A percentile compares a stretch with the other conserved stretches of the same genome.
phyloP scores from a whole-genome alignment of 2,329 filamentous ascomycete genomes.

The Botrytis elliptica region DNA sequence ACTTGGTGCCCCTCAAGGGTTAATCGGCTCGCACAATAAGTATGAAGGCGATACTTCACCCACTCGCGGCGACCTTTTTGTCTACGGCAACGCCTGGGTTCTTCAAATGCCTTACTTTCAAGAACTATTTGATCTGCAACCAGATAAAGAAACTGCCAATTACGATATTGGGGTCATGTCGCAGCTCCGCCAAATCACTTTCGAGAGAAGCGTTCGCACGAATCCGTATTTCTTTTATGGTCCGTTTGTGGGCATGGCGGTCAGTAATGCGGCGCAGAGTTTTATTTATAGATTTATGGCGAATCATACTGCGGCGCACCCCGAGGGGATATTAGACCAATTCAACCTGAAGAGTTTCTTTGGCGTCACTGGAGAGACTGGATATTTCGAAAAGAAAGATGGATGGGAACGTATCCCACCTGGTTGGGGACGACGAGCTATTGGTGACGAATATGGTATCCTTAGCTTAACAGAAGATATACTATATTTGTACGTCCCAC shows the following conservation, averaged over 20 bases:
- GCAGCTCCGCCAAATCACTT: conserved; percentile 46
- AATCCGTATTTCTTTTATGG: conserved; percentile 55
- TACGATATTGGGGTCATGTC: conserved; percentile 45
- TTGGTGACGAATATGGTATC: conserved; percentile 45
- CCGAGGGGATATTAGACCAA: conserved; percentile 40
- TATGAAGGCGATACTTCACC: conserved; percentile 53
- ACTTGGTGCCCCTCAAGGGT: conserved; percentile 44
- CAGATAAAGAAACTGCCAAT: conserved; percentile 39
- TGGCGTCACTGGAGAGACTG: conserved; percentile 21
- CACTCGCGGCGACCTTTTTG: conserved; percentile 50
- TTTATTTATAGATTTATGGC: conserved; percentile 13
- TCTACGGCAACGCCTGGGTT: not conserved
- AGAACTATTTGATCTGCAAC: conserved; percentile 45
- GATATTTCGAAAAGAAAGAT: not conserved
- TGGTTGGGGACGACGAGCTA: conserved; percentile 34
- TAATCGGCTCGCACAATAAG: conserved; percentile 51
- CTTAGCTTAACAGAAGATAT: conserved; percentile 41
- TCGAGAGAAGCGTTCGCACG: conserved; percentile 28
- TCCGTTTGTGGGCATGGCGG: conserved; percentile 7
- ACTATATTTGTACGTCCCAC: conserved; percentile 40
- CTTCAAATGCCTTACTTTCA: conserved; percentile 44
- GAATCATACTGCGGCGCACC: conserved; percentile 8
- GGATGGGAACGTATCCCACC: conserved; percentile 31
- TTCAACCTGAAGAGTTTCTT: conserved; percentile 32
- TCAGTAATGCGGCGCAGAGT: conserved; percentile 9